Percentiles rank a stretch among this genome's conserved stretches.
Evolutionary conservation across 2,329 filamentous ascomycete species (phyloP).

Genomic region (Sporothrix protearum): DNA sequence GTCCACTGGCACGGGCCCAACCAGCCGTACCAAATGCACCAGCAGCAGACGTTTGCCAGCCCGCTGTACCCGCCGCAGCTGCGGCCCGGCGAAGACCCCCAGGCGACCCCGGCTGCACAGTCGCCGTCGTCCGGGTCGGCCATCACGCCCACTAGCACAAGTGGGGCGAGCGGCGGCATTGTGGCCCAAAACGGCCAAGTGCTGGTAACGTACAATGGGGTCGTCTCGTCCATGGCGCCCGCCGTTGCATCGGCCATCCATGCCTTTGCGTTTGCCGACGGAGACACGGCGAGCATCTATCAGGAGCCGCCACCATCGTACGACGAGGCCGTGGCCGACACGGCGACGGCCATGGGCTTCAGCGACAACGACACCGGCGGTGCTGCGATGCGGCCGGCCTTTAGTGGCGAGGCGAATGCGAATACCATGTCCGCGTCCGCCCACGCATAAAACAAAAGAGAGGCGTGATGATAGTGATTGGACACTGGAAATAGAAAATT

Average conservation of each 20-base stretch:
- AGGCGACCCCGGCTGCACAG: background rate
- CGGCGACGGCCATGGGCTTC: background rate
- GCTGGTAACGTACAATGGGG: slow-evolving; percentile 22
- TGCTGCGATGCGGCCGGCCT: slow-evolving; percentile 16
- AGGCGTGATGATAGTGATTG: too few relatives aligned
- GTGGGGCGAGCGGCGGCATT: background rate
- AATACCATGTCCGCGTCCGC: background rate
- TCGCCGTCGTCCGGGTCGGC: background rate
- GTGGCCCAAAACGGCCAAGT: slow-evolving; percentile 19
- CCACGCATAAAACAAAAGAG: background rate
- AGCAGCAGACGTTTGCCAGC: slow-evolving; percentile 39
- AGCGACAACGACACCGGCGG: background rate
- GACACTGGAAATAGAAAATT: background rate
- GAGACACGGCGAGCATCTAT: slow-evolving; percentile 34
- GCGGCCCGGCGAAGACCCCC: slow-evolving; percentile 32
- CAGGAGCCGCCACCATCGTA: slow-evolving; percentile 92
- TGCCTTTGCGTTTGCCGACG: slow-evolving; percentile 22
- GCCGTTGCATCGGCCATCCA: slow-evolving; percentile 23
- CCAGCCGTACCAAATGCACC: slow-evolving; percentile 29
- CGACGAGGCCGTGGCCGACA: slow-evolving; percentile 78
- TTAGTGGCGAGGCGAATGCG: slow-evolving; percentile 16
- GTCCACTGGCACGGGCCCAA: slow-evolving; percentile 1
- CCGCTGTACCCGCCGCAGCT: slow-evolving; percentile 59
- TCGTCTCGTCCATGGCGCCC: slow-evolving; percentile 20
- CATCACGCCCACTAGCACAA: background rate